A percentile compares a stretch with the other conserved stretches of the same genome.
These are phyloP conservation scores for Phytophthora cactorum DNA, from an alignment of 352 stramenopile genomes.

Conservation along the genomic window DNA sequence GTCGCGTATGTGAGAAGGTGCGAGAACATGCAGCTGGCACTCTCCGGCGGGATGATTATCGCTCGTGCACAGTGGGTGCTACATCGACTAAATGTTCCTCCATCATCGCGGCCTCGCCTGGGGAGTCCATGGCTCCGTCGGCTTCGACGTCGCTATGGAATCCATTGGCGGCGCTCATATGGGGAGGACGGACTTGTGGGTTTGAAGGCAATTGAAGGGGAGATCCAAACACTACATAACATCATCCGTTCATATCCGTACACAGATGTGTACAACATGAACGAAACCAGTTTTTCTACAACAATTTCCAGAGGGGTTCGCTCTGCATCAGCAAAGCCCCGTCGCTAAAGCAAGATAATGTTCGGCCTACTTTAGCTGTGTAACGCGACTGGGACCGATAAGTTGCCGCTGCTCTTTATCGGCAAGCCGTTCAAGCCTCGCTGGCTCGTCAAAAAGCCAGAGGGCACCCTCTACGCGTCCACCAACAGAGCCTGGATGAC, in stretches of 20 bases:
- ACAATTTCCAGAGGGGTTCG: neutral
- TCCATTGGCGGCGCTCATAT: slow-evolving; percentile 1
- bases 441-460: neutral
- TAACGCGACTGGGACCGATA: neutral
- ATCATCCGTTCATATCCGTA: slow-evolving; percentile 1
- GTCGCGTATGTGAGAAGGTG: neutral
- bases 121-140: slow-evolving; percentile 3
- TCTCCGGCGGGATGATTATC: slow-evolving; percentile 1
- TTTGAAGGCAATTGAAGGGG: neutral
- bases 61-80: neutral
- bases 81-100: neutral
- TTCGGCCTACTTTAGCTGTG: neutral
- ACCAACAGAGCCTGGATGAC: neutral
- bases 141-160: neutral
- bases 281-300: neutral
- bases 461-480: neutral
- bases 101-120: neutral
- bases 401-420: neutral
- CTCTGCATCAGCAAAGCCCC: too few relatives aligned
- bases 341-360: neutral
- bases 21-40: neutral
- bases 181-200: neutral
- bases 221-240: neutral
- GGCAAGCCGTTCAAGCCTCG: neutral
- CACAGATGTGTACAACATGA: neutral